Conservation (phyloP, 805 yeast species). For the Monosporozyma unispora region DNA sequence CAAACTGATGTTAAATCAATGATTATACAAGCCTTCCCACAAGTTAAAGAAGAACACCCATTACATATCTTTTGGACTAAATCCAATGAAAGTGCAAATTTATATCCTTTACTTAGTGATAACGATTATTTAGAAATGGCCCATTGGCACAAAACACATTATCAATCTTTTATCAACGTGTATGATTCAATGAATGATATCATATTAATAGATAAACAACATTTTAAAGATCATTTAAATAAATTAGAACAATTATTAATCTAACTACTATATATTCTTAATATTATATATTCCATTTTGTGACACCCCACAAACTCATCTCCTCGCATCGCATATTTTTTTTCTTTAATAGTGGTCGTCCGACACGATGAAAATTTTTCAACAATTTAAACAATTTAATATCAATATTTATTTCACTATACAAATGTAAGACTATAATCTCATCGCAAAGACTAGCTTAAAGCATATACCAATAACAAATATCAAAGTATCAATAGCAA, state of each 20-base stretch:
- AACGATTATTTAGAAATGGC: not conserved
- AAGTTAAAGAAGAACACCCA: not conserved
- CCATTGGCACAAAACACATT: not conserved
- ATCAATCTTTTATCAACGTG: not conserved
- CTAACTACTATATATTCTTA: not conserved
- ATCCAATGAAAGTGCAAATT: not conserved
- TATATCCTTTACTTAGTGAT: not conserved
- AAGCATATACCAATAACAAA: not conserved
- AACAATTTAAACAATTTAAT: not conserved
- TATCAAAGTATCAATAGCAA: not conserved
- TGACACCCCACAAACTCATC: slow-evolving; percentile 1
- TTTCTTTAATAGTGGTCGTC: not conserved
- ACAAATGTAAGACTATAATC: too few species aligned
- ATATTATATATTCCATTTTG: not conserved
- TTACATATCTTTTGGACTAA: not conserved
- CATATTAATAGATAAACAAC: not conserved
- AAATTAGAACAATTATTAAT: not conserved
- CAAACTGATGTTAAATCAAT: not conserved
- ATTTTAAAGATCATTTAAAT: not conserved
- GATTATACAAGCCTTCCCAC: slow-evolving; percentile 1
- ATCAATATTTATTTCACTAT: not conserved
- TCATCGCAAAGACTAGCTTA: not conserved
- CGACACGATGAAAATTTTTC: slow-evolving; percentile 2
- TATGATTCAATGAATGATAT: not conserved
- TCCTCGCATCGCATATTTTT: not conserved